These are phyloP conservation scores for Heterobasidion irregulare DNA, from an alignment of 1,284 basidiomycete species.

Conservation along the genomic window DNA sequence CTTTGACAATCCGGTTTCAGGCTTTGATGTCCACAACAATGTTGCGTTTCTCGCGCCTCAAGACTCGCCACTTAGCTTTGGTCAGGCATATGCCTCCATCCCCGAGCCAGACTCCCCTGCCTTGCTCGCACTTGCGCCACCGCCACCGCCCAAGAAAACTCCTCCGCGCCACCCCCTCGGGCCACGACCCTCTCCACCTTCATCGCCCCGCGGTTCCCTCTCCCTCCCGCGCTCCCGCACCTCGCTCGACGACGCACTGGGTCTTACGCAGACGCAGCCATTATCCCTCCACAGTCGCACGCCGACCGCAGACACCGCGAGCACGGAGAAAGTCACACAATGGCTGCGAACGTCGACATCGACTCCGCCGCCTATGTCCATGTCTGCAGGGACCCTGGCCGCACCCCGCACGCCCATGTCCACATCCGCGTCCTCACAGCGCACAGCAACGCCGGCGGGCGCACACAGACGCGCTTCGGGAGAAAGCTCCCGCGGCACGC, in stretches of 20 bases:
- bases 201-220: not conserved
- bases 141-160: not conserved
- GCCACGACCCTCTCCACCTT: not conserved
- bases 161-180: not conserved
- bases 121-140: not conserved
- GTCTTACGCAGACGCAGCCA: not conserved
- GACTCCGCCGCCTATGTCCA: not conserved
- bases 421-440: not conserved
- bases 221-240: not conserved
- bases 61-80: not conserved
- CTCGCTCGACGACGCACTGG: not conserved
- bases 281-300: not conserved
- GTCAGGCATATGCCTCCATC: not conserved
- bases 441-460: not conserved
- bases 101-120: not conserved
- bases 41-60: not conserved
- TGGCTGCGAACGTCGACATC: not conserved
- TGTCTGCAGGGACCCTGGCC: not conserved
- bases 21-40: too few relatives aligned
- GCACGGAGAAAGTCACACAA: slow-evolving; percentile 1
- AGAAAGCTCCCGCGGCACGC: not conserved
- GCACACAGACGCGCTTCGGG: not conserved
- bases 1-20: too few relatives aligned
- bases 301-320: not conserved
- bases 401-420: not conserved